Base-by-base conservation (phyloP, 352 stramenopile species). In the Pythium sp. region DNA sequence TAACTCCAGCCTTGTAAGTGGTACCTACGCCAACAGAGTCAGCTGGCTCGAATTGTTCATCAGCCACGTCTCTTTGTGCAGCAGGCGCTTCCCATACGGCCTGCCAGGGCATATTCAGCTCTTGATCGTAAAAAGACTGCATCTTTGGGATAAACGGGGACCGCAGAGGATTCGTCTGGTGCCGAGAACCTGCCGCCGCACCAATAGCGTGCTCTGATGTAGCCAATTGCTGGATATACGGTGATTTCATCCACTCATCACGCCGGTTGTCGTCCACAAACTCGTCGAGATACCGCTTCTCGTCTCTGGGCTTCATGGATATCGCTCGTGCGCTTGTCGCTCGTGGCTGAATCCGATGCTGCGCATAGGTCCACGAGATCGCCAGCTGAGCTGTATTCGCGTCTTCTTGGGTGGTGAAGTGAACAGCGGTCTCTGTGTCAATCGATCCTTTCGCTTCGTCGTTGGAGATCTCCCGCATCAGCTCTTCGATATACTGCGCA, bases 401-500 rank as follows among this genome's bases (percentile, higher is more conserved):
- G 7, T 53, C 15, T 57, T 58, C 58, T 67, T 68, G 4, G 59
- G 30, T 41, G 71, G 54, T 53, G 26, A 12, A 32, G 22, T 20
- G 22, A 56, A 0, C 34, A 22, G 34, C 8, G 32, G 51, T 15
- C 28, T 65, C 18, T 3, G 67, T 56, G n/a, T 55, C 8, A 14
- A 49, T 6, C 34, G 71, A 49, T 34, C 58, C 49, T 8, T 65
- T 59, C 8, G 32, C 32, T 8, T 47, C 53, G 43, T 88, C 57
- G 0, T 66, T 64, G 1, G 58, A 55, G 7, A 73, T 70, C 47
- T 81, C 77, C 20, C 41, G n/a, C 79, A 84, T 83, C 3, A 89
- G 61, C 24, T 75, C 70, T 57, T 81, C 74, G 15, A 89, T 86
- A 36, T 85, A 81, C 26, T 72, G 59, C 0, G 79, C 79, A 28